phyloP scores from a whole-genome alignment of 768 basidiomycete genomes.

The Boletus sensibilis region DNA sequence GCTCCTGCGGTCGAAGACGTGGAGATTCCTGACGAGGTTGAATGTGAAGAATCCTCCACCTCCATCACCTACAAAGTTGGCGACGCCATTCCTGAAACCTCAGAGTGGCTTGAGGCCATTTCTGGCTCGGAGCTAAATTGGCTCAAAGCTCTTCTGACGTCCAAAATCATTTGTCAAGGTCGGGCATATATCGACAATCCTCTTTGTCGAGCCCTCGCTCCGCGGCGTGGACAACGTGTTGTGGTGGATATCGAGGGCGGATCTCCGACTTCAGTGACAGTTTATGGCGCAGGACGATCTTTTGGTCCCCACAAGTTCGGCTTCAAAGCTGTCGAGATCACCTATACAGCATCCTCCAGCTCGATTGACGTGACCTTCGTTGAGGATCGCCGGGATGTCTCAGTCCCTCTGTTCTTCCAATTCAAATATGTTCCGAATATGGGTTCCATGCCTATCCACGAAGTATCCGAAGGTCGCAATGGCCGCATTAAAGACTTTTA shows the following conservation, averaged over 20 bases:
- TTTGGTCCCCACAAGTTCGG: constrained; percentile 64
- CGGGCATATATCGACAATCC: constrained; percentile 85
- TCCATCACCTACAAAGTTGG: constrained; percentile 53
- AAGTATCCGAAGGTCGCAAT: constrained; percentile 80
- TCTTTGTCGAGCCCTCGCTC: constrained; percentile 79
- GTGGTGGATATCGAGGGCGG: constrained; percentile 53
- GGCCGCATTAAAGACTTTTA: constrained; percentile 94
- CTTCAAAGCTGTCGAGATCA: constrained; percentile 84
- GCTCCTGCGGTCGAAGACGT: constrained; percentile 46
- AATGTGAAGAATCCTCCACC: constrained; percentile 41
- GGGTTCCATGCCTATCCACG: constrained; percentile 92
- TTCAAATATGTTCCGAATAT: constrained; percentile 87
- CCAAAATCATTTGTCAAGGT: constrained; percentile 84
- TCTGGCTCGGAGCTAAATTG: constrained; percentile 82
- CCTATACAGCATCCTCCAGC: constrained; percentile 50
- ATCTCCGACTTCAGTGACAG: constrained; percentile 53
- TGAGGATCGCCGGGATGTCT: constrained; percentile 76
- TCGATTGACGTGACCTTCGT: constrained; percentile 71
- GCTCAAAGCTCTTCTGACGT: constrained; percentile 82
- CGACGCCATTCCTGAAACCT: constrained; percentile 52
- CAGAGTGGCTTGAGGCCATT: constrained; percentile 80
- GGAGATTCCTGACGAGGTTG: constrained; percentile 42
- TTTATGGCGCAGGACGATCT: constrained; percentile 81
- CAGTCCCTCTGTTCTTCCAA: constrained; percentile 77
- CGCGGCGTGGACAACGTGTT: constrained; percentile 77